Conservation (phyloP, 1,284 basidiomycete genomes). For the Rhodotorula sp. region DNA sequence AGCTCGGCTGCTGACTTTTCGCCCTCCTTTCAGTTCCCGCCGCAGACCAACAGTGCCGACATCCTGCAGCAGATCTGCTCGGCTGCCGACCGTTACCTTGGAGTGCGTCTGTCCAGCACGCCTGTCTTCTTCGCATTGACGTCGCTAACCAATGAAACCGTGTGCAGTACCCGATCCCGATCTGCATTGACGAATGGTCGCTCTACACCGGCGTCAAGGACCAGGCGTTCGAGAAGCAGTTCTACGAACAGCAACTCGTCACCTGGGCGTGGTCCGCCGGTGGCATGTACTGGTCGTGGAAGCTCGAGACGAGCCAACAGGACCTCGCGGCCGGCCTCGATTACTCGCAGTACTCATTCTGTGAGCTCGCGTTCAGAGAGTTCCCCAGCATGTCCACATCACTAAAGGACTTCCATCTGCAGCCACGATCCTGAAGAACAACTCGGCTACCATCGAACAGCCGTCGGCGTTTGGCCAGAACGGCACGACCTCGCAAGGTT, state of each 20-base stretch:
- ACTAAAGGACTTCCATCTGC: not conserved
- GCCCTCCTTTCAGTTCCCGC: constrained; percentile 40
- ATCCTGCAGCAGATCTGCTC: constrained; percentile 45
- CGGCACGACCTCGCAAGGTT: constrained; percentile 19
- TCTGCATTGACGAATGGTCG: constrained; percentile 44
- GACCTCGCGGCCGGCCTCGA: constrained; percentile 31
- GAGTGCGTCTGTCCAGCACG: not conserved
- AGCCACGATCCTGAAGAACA: constrained; percentile 30
- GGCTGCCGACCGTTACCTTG: constrained; percentile 39
- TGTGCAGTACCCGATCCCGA: constrained; percentile 43
- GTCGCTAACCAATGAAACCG: not conserved
- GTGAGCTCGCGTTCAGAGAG: not conserved
- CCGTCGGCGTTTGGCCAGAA: constrained; percentile 17
- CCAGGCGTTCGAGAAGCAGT: constrained; percentile 40
- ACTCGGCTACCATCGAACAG: constrained; percentile 21
- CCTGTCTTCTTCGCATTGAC: not conserved
- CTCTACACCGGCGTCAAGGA: constrained; percentile 44
- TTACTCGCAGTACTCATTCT: constrained; percentile 31
- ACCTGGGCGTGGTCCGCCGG: constrained; percentile 45
- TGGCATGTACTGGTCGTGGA: constrained; percentile 41
- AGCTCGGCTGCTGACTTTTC: not conserved
- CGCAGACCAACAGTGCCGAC: constrained; percentile 37
- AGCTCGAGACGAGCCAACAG: constrained; percentile 20
- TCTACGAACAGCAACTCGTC: constrained; percentile 43
- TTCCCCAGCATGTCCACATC: not conserved